Evolutionary conservation across 495 filamentous ascomycete species (phyloP).

Genomic region (Stereocaulon alpinum): DNA sequence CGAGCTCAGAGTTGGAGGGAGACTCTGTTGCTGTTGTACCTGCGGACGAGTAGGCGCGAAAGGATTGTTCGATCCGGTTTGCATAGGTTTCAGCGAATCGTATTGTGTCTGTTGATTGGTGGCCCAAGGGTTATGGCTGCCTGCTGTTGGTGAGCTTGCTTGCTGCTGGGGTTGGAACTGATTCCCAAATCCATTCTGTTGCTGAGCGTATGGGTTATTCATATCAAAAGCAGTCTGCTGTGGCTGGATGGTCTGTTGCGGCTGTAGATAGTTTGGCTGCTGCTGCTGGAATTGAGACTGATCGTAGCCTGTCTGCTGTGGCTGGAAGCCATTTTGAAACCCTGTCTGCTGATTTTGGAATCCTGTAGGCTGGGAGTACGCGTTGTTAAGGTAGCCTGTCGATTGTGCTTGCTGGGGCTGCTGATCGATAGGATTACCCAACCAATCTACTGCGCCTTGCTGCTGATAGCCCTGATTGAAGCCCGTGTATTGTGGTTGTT

Average conservation of each 20-base stretch:
- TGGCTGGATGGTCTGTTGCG: slow-evolving; percentile 45
- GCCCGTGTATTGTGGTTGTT: slow-evolving; percentile 68
- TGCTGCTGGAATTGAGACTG: slow-evolving; percentile 47
- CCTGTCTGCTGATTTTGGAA: slow-evolving; percentile 56
- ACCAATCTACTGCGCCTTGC: slow-evolving; percentile 89
- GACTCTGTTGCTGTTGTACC: slow-evolving; percentile 40
- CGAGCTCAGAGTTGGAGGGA: slow-evolving; percentile 55
- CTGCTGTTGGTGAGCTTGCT: slow-evolving; percentile 52
- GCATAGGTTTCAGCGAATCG: slow-evolving; percentile 39
- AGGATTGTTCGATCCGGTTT: slow-evolving; percentile 93
- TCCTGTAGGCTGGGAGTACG: slow-evolving; percentile 65
- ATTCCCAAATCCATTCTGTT: slow-evolving; percentile 40
- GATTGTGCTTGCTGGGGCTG: slow-evolving; percentile 57
- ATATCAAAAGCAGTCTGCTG: slow-evolving; percentile 62
- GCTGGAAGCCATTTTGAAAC: slow-evolving; percentile 53
- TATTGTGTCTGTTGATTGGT: slow-evolving; percentile 31
- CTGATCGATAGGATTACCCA: slow-evolving; percentile 80
- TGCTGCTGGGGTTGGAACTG: slow-evolving; percentile 42
- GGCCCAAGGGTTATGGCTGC: slow-evolving; percentile 74
- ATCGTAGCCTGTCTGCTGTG: slow-evolving; percentile 51
- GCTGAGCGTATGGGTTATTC: slow-evolving; percentile 60
- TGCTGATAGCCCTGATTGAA: slow-evolving; percentile 97
- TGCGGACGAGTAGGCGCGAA: slow-evolving; percentile 60
- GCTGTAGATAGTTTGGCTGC: slow-evolving; percentile 43
- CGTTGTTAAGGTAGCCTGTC: slow-evolving; percentile 76